Conservation (phyloP, 2,329 filamentous ascomycete genomes). For the Acarospora socialis region DNA sequence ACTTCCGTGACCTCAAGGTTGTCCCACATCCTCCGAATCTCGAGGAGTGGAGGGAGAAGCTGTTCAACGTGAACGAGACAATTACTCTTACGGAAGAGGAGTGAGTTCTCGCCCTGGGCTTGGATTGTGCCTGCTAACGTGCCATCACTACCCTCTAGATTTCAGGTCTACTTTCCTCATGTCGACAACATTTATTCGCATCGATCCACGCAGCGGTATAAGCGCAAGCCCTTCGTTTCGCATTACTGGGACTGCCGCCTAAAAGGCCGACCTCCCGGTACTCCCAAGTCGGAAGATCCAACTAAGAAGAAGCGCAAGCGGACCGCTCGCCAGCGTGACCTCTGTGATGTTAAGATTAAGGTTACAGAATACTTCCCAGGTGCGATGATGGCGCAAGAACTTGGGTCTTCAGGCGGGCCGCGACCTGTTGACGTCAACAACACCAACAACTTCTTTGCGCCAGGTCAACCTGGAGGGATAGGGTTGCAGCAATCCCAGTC, state of each 20-base stretch:
- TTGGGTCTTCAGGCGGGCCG: conserved; percentile 9
- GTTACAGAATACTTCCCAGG: conserved; percentile 65
- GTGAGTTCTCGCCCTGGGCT: conserved; percentile 31
- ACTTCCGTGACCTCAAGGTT: conserved; percentile 33
- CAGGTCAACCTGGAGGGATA: conserved; percentile 10
- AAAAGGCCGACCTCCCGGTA: conserved; percentile 65
- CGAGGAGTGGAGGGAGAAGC: conserved; percentile 51
- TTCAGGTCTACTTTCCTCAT: conserved; percentile 69
- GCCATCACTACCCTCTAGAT: conserved; percentile 33
- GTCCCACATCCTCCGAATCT: conserved; percentile 54
- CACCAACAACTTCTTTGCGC: conserved; percentile 19
- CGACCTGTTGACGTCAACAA: conserved; percentile 8
- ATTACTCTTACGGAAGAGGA: conserved; percentile 61
- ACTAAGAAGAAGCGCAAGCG: conserved; percentile 73
- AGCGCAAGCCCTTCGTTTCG: conserved; percentile 67
- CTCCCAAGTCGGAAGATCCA: conserved; percentile 64
- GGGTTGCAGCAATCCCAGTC: conserved; percentile 12
- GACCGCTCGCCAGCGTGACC: conserved; percentile 56
- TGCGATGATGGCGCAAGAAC: conserved; percentile 20
- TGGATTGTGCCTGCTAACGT: conserved; percentile 9
- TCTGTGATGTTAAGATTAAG: conserved; percentile 81
- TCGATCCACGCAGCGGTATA: conserved; percentile 66
- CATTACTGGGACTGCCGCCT: conserved; percentile 77
- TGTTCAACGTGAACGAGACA: conserved; percentile 62
- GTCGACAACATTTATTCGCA: conserved; percentile 77